These are phyloP conservation scores for Calonectria crousiana DNA, from an alignment of 2,329 filamentous ascomycete genomes.

Conservation along the genomic window DNA sequence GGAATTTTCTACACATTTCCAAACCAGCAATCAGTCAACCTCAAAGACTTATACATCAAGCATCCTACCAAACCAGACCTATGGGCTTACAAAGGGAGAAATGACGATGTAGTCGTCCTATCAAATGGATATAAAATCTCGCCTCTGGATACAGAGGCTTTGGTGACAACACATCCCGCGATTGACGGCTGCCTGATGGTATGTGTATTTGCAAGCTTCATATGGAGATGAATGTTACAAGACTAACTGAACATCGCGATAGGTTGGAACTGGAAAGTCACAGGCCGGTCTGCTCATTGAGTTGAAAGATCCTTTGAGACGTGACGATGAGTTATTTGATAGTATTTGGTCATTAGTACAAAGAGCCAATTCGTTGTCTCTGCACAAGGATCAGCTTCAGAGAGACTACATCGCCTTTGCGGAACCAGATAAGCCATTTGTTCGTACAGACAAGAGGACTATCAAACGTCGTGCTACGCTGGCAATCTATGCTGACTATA, in stretches of 20 bases:
- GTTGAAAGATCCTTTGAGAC: conserved; percentile 35
- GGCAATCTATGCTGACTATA: conserved; percentile 60
- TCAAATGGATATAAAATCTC: conserved; percentile 49
- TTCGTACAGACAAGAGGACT: conserved; percentile 48
- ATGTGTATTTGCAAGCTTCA: neutral
- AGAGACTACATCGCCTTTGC: conserved; percentile 57
- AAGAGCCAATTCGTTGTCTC: conserved; percentile 54
- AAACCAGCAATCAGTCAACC: conserved; percentile 39
- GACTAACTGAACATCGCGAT: neutral
- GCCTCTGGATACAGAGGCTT: conserved; percentile 45
- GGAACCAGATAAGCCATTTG: conserved; percentile 56
- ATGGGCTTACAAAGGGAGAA: conserved; percentile 47
- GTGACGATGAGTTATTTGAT: conserved; percentile 49
- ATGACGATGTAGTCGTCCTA: conserved; percentile 47
- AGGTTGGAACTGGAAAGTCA: conserved; percentile 38
- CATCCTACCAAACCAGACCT: conserved; percentile 45
- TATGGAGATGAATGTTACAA: neutral
- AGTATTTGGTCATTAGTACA: conserved; percentile 59
- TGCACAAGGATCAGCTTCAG: conserved; percentile 55
- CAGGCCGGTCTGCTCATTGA: conserved; percentile 46
- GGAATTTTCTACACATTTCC: conserved; percentile 51
- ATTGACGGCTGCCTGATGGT: conserved; percentile 44
- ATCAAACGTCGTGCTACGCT: too few species aligned
- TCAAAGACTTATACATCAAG: conserved; percentile 46
- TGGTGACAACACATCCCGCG: conserved; percentile 40